These are phyloP conservation scores for Myotisia sp. DNA, from an alignment of 2,329 filamentous ascomycete genomes.

Conservation along the genomic window DNA sequence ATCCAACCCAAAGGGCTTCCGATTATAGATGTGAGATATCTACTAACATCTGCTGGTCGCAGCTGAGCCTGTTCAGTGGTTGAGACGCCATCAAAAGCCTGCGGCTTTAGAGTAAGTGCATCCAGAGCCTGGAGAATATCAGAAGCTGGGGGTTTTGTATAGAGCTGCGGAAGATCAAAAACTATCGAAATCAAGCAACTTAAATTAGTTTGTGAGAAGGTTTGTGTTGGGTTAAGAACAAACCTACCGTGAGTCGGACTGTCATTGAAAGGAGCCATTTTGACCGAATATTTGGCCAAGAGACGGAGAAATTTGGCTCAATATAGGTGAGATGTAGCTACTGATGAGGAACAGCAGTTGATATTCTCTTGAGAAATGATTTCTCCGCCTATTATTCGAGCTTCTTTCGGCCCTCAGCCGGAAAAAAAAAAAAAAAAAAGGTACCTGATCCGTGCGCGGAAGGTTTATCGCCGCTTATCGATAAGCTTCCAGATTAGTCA, in stretches of 20 bases:
- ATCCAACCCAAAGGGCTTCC: conserved; percentile 33
- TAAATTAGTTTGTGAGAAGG: not conserved
- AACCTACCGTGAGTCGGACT: no score
- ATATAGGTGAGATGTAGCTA: no score
- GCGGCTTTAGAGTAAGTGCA: conserved; percentile 51
- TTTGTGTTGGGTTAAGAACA: no score
- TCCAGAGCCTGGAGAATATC: conserved; percentile 53
- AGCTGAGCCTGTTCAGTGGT: conserved; percentile 20
- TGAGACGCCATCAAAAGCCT: conserved; percentile 25
- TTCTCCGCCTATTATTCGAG: no score
- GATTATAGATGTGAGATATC: conserved; percentile 35
- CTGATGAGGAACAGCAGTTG: no score
- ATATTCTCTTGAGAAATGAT: no score
- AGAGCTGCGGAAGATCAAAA: conserved; percentile 68
- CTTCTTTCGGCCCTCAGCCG: not conserved
- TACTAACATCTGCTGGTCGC: conserved; percentile 27
- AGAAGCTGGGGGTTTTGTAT: conserved; percentile 55
- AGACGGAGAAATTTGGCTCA: no score
- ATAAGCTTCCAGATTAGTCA: no score
- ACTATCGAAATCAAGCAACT: conserved; percentile 28
- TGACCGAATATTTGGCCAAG: no score
- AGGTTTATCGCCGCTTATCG: no score
- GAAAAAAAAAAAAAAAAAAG: not conserved
- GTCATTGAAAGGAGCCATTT: no score
- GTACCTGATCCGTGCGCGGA: not conserved